Base-by-base conservation (phyloP, 2,329 filamentous ascomycete genomes). In the Davidsoniella eucalypti region DNA sequence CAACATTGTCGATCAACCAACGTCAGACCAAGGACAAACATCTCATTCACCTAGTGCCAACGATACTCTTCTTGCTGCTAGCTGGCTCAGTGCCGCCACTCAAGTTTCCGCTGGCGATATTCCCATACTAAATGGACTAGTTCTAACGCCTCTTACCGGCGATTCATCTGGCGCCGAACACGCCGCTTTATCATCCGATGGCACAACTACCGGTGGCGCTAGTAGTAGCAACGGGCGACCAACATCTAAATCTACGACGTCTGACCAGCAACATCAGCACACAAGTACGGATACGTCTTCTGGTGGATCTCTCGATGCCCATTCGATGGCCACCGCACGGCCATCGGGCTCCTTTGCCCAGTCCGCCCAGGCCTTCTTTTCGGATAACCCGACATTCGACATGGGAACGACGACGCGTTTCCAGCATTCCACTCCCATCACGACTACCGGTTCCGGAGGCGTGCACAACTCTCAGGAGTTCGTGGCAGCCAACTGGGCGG, bases 381-480 rank as follows among this genome's bases (percentile, higher is more conserved):
- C 44, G 5, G 44, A 39, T n/a, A 16, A 17, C 16, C 36, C 5
- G 12, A 18, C 17, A n/a, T 47, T 43, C 21, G 49, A 37, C 12
- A 42, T 51, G 43, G 17, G 43, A 9, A 12, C 33, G 14, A 43
- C 48, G 36, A 18, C 6, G 10, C 36, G 17, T 10, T 47, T 47
- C 29, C 29, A 10, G 29, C 29, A 37, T 17, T 47, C 16, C 10
- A 39, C 36, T 59, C n/a, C 57, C 57, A 23, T 58, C 55, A 21
- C 55, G 8, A 37, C 47, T 1, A 44, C n/a, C 17, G 38, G 18
- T 17, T 39, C 10, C 37, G 51, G 1, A 60, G 60, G 2, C 76
- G 69, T 50, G 61, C 63, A 10, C 64, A 74, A 50, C 57, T 69
- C 2, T 61, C 60, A 38, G 66, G 46, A 41, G 7, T 49, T 44